Conservation (phyloP, 2,329 filamentous ascomycete genomes). For the Colletotrichum echinochloae region DNA sequence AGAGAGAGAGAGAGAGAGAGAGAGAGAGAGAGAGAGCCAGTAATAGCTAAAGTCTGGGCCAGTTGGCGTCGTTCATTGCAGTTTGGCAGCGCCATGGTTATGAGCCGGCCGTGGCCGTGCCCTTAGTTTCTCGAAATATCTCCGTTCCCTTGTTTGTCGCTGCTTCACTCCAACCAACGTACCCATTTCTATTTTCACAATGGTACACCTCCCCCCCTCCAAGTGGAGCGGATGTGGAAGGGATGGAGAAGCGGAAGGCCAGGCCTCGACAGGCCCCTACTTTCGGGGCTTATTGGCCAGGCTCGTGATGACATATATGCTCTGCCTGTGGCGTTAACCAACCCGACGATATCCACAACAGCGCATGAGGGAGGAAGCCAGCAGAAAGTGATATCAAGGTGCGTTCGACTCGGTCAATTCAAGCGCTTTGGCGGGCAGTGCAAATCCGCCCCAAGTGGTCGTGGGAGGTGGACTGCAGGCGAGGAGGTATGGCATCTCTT, state of each 20-base stretch:
- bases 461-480: conserved; percentile 1
- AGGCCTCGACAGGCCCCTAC: neutral
- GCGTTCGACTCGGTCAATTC: neutral
- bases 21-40: no score
- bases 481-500: conserved; percentile 19
- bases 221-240: neutral
- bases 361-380: neutral
- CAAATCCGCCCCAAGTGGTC: neutral
- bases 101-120: conserved; percentile 12
- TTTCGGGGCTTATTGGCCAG: neutral
- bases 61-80: conserved; percentile 22
- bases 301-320: neutral
- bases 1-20: no score
- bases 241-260: conserved; percentile 1
- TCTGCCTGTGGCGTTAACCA: conserved; percentile 16
- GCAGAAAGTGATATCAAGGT: conserved; percentile 13
- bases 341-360: neutral
- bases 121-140: conserved; percentile 28
- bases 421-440: neutral
- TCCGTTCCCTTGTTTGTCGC: conserved; percentile 27
- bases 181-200: conserved; percentile 2
- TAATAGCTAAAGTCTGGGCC: conserved; percentile 23
- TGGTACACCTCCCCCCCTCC: conserved; percentile 3
- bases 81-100: conserved; percentile 22
- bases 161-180: neutral